phyloP scores from a whole-genome alignment of 495 filamentous ascomycete genomes.

The Penicillium ochrochloron region DNA sequence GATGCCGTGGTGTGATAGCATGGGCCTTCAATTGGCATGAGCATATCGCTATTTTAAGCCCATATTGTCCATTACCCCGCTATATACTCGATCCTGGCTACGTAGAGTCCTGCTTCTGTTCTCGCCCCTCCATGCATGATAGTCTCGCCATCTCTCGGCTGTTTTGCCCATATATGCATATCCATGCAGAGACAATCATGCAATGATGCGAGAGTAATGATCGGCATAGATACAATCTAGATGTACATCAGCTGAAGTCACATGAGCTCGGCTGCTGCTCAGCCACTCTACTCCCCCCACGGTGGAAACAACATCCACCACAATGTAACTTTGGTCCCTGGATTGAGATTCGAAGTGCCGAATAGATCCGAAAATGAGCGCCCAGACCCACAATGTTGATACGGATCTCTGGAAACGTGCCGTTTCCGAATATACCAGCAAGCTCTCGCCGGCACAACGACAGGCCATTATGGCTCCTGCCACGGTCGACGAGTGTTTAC shows the following conservation, averaged over 20 bases:
- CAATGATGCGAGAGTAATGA: not conserved
- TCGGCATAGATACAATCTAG: not conserved
- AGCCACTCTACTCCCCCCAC: no score
- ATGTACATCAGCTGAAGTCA: not conserved
- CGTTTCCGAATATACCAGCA: no score
- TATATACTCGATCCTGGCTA: not conserved
- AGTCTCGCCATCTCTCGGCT: not conserved
- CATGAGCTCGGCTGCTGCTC: not conserved
- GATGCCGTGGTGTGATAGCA: not conserved
- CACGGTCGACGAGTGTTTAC: no score
- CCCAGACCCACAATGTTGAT: no score
- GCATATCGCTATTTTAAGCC: not conserved
- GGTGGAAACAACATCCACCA: no score
- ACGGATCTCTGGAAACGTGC: no score
- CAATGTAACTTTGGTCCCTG: no score
- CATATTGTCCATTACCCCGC: not conserved
- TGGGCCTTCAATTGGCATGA: not conserved
- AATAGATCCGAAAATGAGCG: no score
- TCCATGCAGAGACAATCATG: not conserved
- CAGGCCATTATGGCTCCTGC: no score
- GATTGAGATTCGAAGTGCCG: no score
- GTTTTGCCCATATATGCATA: constrained; percentile 1
- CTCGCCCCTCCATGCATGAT: not conserved
- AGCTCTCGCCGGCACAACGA: no score
- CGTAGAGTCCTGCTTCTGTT: not conserved